Evolutionary conservation across 2,329 filamentous ascomycete species (phyloP).

Genomic region (Leptographium lundbergii): DNA sequence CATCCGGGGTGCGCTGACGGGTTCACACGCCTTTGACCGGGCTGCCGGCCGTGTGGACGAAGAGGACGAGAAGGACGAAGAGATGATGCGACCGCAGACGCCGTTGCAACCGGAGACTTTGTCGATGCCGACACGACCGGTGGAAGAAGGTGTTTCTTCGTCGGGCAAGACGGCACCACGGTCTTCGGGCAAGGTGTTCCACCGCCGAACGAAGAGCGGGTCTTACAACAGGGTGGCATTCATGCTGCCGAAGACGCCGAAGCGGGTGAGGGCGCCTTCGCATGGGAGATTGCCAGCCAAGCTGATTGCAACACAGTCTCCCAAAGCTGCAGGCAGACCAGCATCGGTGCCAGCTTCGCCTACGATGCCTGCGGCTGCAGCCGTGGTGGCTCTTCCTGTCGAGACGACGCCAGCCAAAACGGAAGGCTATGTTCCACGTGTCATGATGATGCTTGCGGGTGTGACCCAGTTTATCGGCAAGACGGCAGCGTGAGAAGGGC

Average conservation of each 20-base stretch:
- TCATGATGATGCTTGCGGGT: slow-evolving; percentile 20
- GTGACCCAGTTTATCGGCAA: slow-evolving; percentile 14
- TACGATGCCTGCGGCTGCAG: not conserved
- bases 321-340: not conserved
- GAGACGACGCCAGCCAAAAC: not conserved
- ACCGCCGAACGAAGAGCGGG: slow-evolving; percentile 3
- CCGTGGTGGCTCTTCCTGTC: not conserved
- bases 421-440: slow-evolving; percentile 10
- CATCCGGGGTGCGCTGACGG: slow-evolving; percentile 18
- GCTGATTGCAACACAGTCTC: not conserved
- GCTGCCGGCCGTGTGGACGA: not conserved
- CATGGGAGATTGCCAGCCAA: not conserved
- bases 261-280: not conserved
- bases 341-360: not conserved
- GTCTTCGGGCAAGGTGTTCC: not conserved
- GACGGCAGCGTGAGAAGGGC: not conserved
- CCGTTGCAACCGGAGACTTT: not conserved
- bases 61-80: not conserved
- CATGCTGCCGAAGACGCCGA: not conserved
- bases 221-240: slow-evolving; percentile 1
- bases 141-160: not conserved
- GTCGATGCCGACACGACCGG: not conserved
- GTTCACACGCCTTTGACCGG: slow-evolving; percentile 14
- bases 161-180: not conserved
- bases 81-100: not conserved